These are phyloP conservation scores for Ustilago bromivora DNA, from an alignment of 1,284 basidiomycete species.

Conservation along the genomic window DNA sequence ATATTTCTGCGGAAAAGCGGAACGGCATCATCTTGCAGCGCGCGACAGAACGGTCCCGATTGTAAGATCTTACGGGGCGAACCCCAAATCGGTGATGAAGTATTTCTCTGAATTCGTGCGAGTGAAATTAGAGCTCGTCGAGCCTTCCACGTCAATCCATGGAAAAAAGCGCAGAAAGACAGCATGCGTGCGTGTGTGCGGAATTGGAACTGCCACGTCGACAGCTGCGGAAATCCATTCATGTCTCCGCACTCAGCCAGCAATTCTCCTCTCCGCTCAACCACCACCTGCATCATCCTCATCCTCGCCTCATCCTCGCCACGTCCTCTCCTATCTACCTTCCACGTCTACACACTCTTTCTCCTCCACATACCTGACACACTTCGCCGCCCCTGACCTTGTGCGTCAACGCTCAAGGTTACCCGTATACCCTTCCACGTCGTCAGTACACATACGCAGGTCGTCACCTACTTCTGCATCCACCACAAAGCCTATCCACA, in stretches of 20 bases:
- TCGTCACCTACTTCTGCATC: slow-evolving; percentile 1
- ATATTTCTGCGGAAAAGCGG: slow-evolving; percentile 7
- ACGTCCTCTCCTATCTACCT: slow-evolving; percentile 6
- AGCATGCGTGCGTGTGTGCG: slow-evolving; percentile 1
- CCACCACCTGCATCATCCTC: slow-evolving; percentile 20
- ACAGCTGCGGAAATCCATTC: slow-evolving; percentile 14
- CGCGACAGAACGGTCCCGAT: slow-evolving; percentile 3
- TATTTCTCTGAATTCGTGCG: slow-evolving; percentile 1
- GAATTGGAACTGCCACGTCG: slow-evolving; percentile 33
- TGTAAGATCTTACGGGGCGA: not conserved
- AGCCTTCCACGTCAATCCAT: slow-evolving; percentile 46
- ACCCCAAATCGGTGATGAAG: slow-evolving; percentile 7
- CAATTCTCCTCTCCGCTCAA: slow-evolving; percentile 6
- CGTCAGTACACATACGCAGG: slow-evolving; percentile 4
- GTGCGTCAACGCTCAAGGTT: slow-evolving; percentile 41
- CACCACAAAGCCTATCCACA: not conserved
- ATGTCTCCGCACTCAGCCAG: slow-evolving; percentile 20
- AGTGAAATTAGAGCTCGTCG: slow-evolving; percentile 10
- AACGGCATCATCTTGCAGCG: slow-evolving; percentile 38
- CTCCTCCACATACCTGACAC: slow-evolving; percentile 5
- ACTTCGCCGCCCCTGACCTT: slow-evolving; percentile 3
- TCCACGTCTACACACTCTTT: slow-evolving; percentile 32
- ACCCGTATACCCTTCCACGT: slow-evolving; percentile 16
- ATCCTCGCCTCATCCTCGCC: slow-evolving; percentile 11
- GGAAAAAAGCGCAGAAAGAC: slow-evolving; percentile 19